A percentile compares a stretch with the other conserved stretches of the same genome.
Evolutionary conservation across 805 yeast genomes (phyloP).

Genomic region (Wickerhamiella qilinensis): DNA sequence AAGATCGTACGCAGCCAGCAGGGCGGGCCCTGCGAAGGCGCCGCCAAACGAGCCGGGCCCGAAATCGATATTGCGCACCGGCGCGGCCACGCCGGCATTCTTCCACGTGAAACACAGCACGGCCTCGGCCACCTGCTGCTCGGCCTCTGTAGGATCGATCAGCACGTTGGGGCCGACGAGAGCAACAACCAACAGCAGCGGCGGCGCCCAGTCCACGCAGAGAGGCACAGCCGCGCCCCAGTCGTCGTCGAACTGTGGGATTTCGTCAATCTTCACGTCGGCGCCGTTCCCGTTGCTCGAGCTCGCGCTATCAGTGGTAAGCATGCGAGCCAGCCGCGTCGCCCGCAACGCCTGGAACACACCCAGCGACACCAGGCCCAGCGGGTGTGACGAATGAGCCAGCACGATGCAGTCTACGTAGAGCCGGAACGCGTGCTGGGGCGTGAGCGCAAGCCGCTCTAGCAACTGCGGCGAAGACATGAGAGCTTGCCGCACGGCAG

Average conservation of each 20-base stretch:
- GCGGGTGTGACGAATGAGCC: conserved; percentile 64
- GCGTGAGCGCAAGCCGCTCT: conserved; percentile 42
- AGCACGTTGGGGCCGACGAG: conserved; percentile 53
- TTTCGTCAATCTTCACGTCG: conserved; percentile 60
- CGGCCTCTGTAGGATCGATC: conserved; percentile 79
- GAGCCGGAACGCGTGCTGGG: conserved; percentile 59
- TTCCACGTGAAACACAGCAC: conserved; percentile 65
- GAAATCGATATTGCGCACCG: conserved; percentile 53
- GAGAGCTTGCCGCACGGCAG: conserved; percentile 36
- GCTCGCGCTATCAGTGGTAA: conserved; percentile 42
- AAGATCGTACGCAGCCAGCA: conserved; percentile 40
- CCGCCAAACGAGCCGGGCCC: conserved; percentile 39
- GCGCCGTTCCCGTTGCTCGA: no score
- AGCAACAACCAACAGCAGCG: conserved; percentile 62
- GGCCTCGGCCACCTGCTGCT: conserved; percentile 74
- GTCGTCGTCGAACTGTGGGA: conserved; percentile 82
- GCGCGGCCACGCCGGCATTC: conserved; percentile 50
- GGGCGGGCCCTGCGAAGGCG: conserved; percentile 13
- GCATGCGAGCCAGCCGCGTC: conserved; percentile 56
- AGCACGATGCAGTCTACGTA: conserved; percentile 68
- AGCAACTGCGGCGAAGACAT: conserved; percentile 31
- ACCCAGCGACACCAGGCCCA: conserved; percentile 65
- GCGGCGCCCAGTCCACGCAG: conserved; percentile 40
- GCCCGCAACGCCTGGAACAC: conserved; percentile 67
- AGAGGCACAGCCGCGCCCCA: conserved; percentile 46